Evolutionary conservation across 2,329 filamentous ascomycete genomes (phyloP), one percentile per base, ranked within the genome.

Genomic region (Venturia effusa): DNA sequence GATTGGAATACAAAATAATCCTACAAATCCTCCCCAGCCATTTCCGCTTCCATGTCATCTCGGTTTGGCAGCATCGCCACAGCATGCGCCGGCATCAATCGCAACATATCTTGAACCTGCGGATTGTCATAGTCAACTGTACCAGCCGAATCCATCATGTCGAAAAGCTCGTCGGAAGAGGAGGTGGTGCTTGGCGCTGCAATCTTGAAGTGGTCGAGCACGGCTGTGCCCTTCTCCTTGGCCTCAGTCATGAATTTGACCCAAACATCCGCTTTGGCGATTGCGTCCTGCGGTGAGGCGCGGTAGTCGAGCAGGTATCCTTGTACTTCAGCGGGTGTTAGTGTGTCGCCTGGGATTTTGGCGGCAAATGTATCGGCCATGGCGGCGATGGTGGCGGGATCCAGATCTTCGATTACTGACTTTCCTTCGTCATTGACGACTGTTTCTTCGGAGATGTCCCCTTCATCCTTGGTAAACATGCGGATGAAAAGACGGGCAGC

Each of bases 301-400:
- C 27, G 64, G 27, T 65, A 34, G 15, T 59, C 37, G 10, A 65
- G 54, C 4, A 64, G 48, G 40, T 39, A 65, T 3, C 64, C 64
- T 41, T 65, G 65, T 19, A 75, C 66, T 57, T 74, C 69, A 1
- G 73, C 72, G 15, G 72, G 71, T 1, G 71, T 71, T 63, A 74
- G 70, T 1, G 64, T 68, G 17, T 70, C 66, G 0, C 64, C 64
- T 0, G 72, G 73, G n/a, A 75, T 45, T 41, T 67, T 68, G 4
- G 68, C 63, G 1, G 70, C 68, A 45, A 75, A 75, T 2, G 66
- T 61, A 1, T 30, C 30, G 0, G 72, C 71, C 61, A 67, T 68
- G 15, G 27, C n/a, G 27, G 51, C 51, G 8, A 34, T n/a, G 19
- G 19, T 19, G 8, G 51, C 51, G 27, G 51, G 19, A 5, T 57